phyloP scores from a whole-genome alignment of 345 rosid species.

The Arabidopsis thaliana region DNA sequence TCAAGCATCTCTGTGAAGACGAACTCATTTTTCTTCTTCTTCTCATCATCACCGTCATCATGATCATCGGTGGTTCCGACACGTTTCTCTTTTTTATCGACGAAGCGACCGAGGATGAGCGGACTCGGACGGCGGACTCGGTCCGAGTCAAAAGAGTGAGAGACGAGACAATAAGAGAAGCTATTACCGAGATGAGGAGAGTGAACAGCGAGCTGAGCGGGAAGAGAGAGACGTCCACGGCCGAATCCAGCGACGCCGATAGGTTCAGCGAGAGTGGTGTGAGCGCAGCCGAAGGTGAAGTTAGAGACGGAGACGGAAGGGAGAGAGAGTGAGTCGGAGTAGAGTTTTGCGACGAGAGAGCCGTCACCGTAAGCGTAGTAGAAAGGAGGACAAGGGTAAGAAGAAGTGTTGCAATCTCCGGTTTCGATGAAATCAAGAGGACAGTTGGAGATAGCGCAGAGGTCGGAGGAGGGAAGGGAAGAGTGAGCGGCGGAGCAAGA shows the following conservation, averaged over 20 bases:
- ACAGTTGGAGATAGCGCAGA: constrained; percentile 82
- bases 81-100: constrained; percentile 54
- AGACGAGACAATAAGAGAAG: constrained; percentile 85
- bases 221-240: constrained; percentile 80
- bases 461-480: constrained; percentile 67
- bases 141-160: constrained; percentile 87
- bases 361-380: constrained; percentile 98
- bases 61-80: constrained; percentile 16
- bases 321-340: constrained; percentile 59
- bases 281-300: constrained; percentile 92
- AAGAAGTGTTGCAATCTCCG: constrained; percentile 58
- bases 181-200: constrained; percentile 77
- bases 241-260: constrained; percentile 98
- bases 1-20: constrained; percentile 70
- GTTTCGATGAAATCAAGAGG: constrained; percentile 80
- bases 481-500: constrained; percentile 90
- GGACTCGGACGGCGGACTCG: constrained; percentile 75
- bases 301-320: constrained; percentile 54
- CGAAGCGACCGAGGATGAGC: constrained; percentile 79
- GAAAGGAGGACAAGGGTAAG: constrained; percentile 75
- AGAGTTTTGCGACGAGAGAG: constrained; percentile 72
- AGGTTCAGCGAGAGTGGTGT: constrained; percentile 84
- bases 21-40: constrained; percentile 45
- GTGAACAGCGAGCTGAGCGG: constrained; percentile 68
- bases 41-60: not conserved